Evolutionary conservation across 257 asterid species (phyloP), one percentile per base, ranked within the genome.

Genomic region (Paraleonurus japonicus): DNA sequence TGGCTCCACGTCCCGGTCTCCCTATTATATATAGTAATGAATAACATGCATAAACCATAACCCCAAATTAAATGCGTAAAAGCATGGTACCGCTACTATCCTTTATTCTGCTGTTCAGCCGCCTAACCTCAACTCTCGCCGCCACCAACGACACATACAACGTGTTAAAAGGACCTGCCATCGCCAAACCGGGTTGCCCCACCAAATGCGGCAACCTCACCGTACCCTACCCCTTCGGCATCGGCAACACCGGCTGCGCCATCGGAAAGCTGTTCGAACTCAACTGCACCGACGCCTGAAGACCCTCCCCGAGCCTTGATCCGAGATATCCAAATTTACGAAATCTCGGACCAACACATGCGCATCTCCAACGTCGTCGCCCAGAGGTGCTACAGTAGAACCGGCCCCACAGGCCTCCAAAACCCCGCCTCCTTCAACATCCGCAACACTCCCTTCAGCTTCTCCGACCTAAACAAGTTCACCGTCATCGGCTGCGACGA

Each of bases 401-500:
- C 63, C 0, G 91, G 95, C 9, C 37, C 60, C 0, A 0, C 66
- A 8, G 48, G 62, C 4, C 23, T 0, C 0, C 5, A 15, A 0
- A 72, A 43, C 55, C 0, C 4, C 4, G 81, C 89, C 45, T 73
- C 82, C 43, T 64, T 77, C 2, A 7, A 33, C 61, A 67, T 83
- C 37, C 64, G n/a, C 13, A 1, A 4, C 3, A 72, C 83, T 2
- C 81, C 91, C 0, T 87, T 48, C 82, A 80, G 80, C 74, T 89
- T 81, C 76, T 87, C 97, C 0, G 73, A 77, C 6, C 45, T 70
- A 0, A 91, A 89, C 82, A 77, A 67, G 68, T 85, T 85, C 80
- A 79, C 80, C 1, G 84, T 85, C 23, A n/a, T 91, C 4, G 97
- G 97, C 48, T 91, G 96, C 69, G 95, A 84, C 61, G 92, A 86